Evolutionary conservation across 106 monocot genomes (phyloP), one percentile per base, ranked within the genome.

Genomic region (Allium sativum): DNA sequence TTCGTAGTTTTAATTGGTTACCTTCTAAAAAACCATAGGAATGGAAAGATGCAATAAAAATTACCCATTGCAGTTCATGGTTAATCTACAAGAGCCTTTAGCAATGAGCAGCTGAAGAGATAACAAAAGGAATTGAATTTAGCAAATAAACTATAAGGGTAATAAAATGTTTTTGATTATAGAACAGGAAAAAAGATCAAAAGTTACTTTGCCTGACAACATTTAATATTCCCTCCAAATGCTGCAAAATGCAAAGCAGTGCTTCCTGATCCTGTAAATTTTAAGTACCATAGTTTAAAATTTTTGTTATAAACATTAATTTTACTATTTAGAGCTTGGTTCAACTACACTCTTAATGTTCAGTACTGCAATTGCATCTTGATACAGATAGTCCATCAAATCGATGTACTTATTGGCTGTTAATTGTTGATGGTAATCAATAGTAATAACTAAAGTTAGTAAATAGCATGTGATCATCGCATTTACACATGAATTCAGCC

Each of bases 191-290:
- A 8, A 17, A n/a, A 18, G 50, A 44, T 45, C 12, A 22, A 11
- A 41, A 18, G 59, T 47, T 55, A 72, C 41, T 53, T 76, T 81
- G 57, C 94, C 86, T 95, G 84, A 63, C 94, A 95, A 71, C 90
- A 87, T 68, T 84, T 87, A 7, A 87, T 48, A 64, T 84, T 76
- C 62, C 94, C 94, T 46, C 84, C 81, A 46, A 61, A 79, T 22
- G 90, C 86, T 12, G 90, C 94, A 71, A 79, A 95, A 75, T 95
- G 94, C 74, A 95, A 68, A 55, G 94, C 81, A 58, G 86, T 95
- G 62, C 94, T 90, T 52, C 94, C 94, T 59, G 81, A 70, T 48
- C 90, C 93, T 93, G 84, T 18, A 41, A 72, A 11, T 63, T 42
- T 31, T 31, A 31, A 31, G 31, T 31, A 31, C 31, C 2, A 5